Evolutionary conservation across 352 stramenopile genomes (phyloP), one percentile per base, ranked within the genome.

Genomic region (Phytopythium mirpurense): DNA sequence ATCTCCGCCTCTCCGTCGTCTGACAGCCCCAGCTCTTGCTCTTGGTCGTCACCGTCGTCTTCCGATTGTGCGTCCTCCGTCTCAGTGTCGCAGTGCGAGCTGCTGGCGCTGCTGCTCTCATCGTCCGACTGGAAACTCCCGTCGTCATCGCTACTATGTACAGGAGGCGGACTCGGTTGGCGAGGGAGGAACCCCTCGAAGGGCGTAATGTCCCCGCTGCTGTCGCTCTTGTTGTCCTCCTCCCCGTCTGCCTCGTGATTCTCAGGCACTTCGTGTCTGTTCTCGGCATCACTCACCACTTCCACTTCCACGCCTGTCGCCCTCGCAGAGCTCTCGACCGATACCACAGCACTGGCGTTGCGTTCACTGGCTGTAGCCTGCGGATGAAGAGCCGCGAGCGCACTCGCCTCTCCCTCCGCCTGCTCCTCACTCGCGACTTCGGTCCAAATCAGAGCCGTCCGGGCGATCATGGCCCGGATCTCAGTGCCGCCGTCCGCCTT

Each of bases 361-460:
- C 5, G 9, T 5, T 5, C 29, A 9, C 29, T 32, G 5, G 29
- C 9, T 32, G 5, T 9, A 32, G 9, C 9, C 5, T 32, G 9
- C 40, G 21, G 24, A 48, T 6, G 42, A 32, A 10, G 43, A 21
- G 34, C 7, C 16, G 26, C 14, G 26, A 3, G 18, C 23, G 4
- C 23, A 10, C 43, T 49, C 12, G 15, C 5, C 9, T 24, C n/a
- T 9, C 4, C 27, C 8, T 9, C 5, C 18, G 10, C 10, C 26
- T 51, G 10, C 44, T 51, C 27, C n/a, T 51, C 44, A 16, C 10
- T 23, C 8, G 15, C 56, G 21, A 70, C 67, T 27, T 59, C 60
- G 18, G 63, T 65, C 67, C 67, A 75, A 18, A 75, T 48, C 26
- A 65, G 57, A 0, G 67, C 57, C 4, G 67, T 72, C 16, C 60